Evolutionary conservation across 1,284 basidiomycete genomes (phyloP), one percentile per base, ranked within the genome.

Genomic region (Cutaneotrichosporon curvatum): DNA sequence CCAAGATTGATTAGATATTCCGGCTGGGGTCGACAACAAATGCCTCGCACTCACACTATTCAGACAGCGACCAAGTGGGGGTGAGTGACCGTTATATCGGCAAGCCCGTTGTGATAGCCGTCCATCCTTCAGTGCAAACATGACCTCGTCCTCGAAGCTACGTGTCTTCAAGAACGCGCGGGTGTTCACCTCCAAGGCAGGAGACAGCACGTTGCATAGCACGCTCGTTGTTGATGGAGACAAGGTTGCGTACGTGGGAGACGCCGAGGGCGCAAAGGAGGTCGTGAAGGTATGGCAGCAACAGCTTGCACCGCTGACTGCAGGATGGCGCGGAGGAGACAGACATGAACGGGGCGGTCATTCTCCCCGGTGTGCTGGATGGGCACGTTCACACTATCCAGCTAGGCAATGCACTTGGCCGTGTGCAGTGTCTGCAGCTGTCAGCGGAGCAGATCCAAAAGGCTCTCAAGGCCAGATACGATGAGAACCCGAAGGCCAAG

Each of bases 361-460:
- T 65, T 15, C 43, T 62, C 3, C 61, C 63, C 5, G 63, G 59
- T 3, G 43, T 65, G 35, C 53, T 61, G 30, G 63, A 63, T 31
- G 59, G 55, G 1, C 63, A 65, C 44, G 51, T 60, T 18, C 63
- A 65, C 41, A 51, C 60, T 2, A 48, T 55, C 20, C 55, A 58
- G 54, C 37, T 60, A 14, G 63, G 63, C 11, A 34, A 47, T 11
- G 51, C 50, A 14, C 42, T 62, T 10, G 41, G 46, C 21, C 53
- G 55, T 16, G 43, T 52, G 25, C 15, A 33, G 16, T 51, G 45
- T 30, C 31, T 54, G 18, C 36, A 37, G 4, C 28, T 46, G 18
- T 40, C 50, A 11, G 44, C 51, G 7, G 31, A 30, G 2, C 40
- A 59, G 30, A 45, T 64, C 14, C 56, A 61, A 22, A 35, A 46